These are phyloP conservation scores for Aquilaria sinensis DNA, from an alignment of 345 rosid species.

Conservation along the genomic window DNA sequence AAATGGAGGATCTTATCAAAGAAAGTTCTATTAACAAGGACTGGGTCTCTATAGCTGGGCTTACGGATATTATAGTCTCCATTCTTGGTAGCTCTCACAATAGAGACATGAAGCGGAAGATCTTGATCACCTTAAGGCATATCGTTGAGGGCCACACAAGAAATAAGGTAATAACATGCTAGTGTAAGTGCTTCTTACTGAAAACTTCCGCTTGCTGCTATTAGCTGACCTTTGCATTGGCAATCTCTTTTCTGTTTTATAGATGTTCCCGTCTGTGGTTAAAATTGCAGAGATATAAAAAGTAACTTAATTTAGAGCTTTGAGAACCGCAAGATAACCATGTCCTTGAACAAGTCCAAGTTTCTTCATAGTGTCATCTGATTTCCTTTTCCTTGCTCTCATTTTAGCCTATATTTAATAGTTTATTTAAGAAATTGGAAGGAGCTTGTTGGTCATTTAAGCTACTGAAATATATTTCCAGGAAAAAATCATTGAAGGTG, in stretches of 20 bases:
- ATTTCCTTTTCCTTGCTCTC: not conserved
- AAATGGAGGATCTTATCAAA: conserved; percentile 49
- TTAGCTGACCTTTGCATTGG: not conserved
- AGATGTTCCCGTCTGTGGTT: not conserved
- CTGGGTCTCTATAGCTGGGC: conserved; percentile 57
- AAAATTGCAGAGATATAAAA: too few relatives aligned
- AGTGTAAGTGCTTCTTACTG: too few relatives aligned
- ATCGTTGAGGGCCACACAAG: conserved; percentile 50
- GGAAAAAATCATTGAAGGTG: conserved; percentile 42
- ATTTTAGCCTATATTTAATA: not conserved
- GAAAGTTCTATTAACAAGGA: conserved; percentile 61
- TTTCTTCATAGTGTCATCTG: not conserved
- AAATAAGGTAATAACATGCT: conserved; percentile 36
- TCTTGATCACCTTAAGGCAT: conserved; percentile 43
- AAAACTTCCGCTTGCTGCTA: too few relatives aligned
- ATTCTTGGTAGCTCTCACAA: conserved; percentile 43
- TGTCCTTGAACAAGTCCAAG: too few relatives aligned
- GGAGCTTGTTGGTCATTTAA: not conserved
- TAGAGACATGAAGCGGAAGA: conserved; percentile 44
- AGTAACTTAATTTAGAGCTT: too few relatives aligned
- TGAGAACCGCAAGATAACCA: too few relatives aligned
- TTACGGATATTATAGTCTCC: conserved; percentile 35
- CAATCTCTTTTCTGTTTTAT: not conserved
- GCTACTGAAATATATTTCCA: conserved; percentile 15
- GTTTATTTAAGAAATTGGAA: too few relatives aligned